Evolutionary conservation across 257 asterid species (phyloP).

Genomic region (Solanum medicagineum): DNA sequence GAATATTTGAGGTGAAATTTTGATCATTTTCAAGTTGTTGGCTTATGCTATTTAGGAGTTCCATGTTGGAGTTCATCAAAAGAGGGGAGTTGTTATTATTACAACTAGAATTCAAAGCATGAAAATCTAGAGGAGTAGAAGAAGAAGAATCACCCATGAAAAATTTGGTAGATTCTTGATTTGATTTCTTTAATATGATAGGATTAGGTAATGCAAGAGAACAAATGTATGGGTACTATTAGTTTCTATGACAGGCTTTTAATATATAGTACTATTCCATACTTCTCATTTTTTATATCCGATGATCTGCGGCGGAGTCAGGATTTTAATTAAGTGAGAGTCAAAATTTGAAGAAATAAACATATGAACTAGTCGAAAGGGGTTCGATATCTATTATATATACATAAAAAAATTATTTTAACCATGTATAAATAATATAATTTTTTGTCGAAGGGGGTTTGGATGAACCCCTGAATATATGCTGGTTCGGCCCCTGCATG

Average conservation of each 20-base stretch:
- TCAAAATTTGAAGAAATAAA: no score
- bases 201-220: neutral
- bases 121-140: neutral
- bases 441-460: no score
- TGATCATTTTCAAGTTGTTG: conserved; percentile 18
- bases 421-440: no score
- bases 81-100: neutral
- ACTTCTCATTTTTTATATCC: neutral
- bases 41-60: neutral
- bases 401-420: no score
- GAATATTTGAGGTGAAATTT: conserved; percentile 6
- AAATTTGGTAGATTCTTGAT: neutral
- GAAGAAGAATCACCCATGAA: neutral
- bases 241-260: neutral
- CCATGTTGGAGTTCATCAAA: conserved; percentile 22
- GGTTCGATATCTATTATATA: no score
- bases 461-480: no score
- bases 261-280: neutral
- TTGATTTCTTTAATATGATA: neutral
- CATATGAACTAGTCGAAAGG: no score
- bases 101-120: neutral
- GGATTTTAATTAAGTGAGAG: no score
- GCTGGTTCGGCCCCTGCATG: no score
- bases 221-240: neutral
- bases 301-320: no score